Evolutionary conservation across 1,139 yeast genomes (phyloP).

Genomic region (Yamadazyma epiphylla): DNA sequence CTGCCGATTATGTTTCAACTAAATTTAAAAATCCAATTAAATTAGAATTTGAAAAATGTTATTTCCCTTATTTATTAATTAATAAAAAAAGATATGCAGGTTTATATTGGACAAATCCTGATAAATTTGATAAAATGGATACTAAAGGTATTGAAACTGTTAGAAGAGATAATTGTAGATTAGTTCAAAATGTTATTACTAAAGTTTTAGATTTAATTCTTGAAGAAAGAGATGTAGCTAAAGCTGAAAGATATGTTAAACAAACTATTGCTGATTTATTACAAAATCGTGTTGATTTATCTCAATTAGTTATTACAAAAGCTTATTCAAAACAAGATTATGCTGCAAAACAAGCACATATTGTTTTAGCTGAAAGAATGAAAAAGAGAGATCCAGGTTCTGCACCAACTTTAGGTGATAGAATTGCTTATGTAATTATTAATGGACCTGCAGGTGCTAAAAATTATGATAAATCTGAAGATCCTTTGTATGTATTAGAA

Average conservation of each 20-base stretch:
- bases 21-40: slow-evolving; percentile 84
- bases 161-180: slow-evolving; percentile 92
- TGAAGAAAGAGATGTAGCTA: slow-evolving; percentile 85
- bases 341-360: slow-evolving; percentile 96
- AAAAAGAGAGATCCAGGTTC: slow-evolving; percentile 94
- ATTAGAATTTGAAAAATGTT: slow-evolving; percentile 93
- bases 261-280: slow-evolving; percentile 85
- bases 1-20: slow-evolving; percentile 83
- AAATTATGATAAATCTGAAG: slow-evolving; percentile 94
- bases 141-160: slow-evolving; percentile 98
- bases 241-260: slow-evolving; percentile 82
- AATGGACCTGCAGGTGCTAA: slow-evolving; percentile 74
- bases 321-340: slow-evolving; percentile 88
- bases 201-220: slow-evolving; percentile 81
- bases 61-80: slow-evolving; percentile 88
- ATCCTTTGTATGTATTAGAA: slow-evolving; percentile 89
- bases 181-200: slow-evolving; percentile 92
- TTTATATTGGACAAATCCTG: slow-evolving; percentile 87
- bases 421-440: slow-evolving; percentile 95
- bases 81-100: slow-evolving; percentile 98
- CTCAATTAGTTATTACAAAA: slow-evolving; percentile 91
- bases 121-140: slow-evolving; percentile 93
- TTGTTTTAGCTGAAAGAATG: slow-evolving; percentile 94
- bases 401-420: slow-evolving; percentile 95
- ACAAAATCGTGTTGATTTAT: slow-evolving; percentile 88